Base-by-base conservation (phyloP, 352 stramenopile genomes). In the Pythium aquatile region DNA sequence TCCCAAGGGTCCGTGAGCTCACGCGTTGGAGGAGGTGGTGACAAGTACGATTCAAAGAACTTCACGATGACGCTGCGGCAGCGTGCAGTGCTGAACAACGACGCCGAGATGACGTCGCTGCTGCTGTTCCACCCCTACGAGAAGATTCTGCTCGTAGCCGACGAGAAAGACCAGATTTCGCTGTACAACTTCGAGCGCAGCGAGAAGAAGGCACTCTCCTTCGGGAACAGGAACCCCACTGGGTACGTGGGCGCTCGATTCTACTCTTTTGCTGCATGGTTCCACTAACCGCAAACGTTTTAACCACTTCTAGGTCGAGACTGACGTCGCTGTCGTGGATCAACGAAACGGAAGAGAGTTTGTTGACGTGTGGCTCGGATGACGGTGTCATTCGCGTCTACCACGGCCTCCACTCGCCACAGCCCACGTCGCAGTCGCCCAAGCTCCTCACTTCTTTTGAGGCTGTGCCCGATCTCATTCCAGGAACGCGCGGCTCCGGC, bases 331-430 rank as follows among this genome's bases (percentile, higher is more conserved):
- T 98, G 26, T 87, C 78, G 46, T 99, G 97, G 97, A 97, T 99
- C 46, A 99, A 99, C 76, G 93, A 98, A 74, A 79, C 78, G 1
- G 85, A 92, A 32, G 83, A 96, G 65, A 97, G 92, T 54, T 75
- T 99, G 3, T 78, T 99, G 37, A 88, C 98, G 5, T 97, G 94
- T 42, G 98, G 93, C 20, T 98, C 91, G 24, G 97, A 98, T 63
- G 97, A 99, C 71, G 98, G 98, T 5, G 91, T 98, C 3, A 96
- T 99, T 47, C 89, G 97, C 30, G 86, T 99, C 35, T 99, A 98
- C 77, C 83, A 98, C 26, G 94, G 90, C 0, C 70, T 95, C 26
- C 85, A 94, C 58, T 79, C 59, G 7, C 74, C 81, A 13, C 77
- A 87, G 26, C 77, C 73, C 47, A 59, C 69, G 35, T 55, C 65